Evolutionary conservation across 1,284 basidiomycete species (phyloP).

Genomic region (Mycena citricolor): DNA sequence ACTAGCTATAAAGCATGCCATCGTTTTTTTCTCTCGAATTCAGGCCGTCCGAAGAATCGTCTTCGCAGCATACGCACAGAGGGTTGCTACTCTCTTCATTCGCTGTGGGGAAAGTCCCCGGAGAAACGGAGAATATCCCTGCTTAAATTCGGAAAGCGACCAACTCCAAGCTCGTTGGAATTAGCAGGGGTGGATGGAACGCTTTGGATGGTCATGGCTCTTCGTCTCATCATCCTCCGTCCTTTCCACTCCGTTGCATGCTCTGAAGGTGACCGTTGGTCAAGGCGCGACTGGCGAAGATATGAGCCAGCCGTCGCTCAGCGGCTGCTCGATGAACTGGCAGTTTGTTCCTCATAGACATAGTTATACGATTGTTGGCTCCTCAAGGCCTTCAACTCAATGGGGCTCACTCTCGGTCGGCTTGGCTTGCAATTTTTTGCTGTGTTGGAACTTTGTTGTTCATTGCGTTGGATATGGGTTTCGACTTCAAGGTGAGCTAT

Average conservation of each 20-base stretch:
- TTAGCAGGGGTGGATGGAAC: constrained; percentile 52
- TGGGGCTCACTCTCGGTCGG: constrained; percentile 85
- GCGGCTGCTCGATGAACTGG: constrained; percentile 37
- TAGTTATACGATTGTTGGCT: constrained; percentile 80
- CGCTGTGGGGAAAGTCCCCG: constrained; percentile 92
- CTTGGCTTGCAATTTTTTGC: constrained; percentile 52
- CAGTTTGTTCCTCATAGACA: constrained; percentile 78
- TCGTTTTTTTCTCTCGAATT: constrained; percentile 22
- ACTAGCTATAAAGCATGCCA: constrained; percentile 27
- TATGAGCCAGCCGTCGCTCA: constrained; percentile 62
- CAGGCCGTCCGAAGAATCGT: constrained; percentile 77
- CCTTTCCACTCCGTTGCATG: constrained; percentile 58
- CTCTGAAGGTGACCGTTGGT: constrained; percentile 35
- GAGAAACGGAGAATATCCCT: constrained; percentile 71
- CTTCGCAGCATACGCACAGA: constrained; percentile 78
- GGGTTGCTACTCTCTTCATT: constrained; percentile 43
- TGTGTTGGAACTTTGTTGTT: constrained; percentile 50
- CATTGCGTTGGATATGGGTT: constrained; percentile 19
- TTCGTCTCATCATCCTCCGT: constrained; percentile 35
- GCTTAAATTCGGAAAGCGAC: constrained; percentile 64
- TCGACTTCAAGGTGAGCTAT: constrained; percentile 36
- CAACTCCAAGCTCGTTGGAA: constrained; percentile 64
- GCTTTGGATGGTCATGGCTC: constrained; percentile 35
- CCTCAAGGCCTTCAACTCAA: constrained; percentile 64
- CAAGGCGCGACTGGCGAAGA: constrained; percentile 64